Evolutionary conservation across 75 land plant species (phyloP).

Genomic region (Selaginella tamariscina): DNA sequence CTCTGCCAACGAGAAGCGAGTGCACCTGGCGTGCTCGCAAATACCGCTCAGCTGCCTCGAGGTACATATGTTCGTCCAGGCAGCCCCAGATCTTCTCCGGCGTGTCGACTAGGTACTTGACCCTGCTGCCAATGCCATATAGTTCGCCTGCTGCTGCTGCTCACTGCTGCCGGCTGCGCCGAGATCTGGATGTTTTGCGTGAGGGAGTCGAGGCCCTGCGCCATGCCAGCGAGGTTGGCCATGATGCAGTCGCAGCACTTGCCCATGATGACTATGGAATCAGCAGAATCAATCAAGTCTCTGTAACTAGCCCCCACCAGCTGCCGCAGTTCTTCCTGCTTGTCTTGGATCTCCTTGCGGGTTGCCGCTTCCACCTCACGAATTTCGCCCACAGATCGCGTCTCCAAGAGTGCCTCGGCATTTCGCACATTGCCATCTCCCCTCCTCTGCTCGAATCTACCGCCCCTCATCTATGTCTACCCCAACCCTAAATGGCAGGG

Average conservation of each 20-base stretch:
- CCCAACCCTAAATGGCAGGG: too few relatives aligned
- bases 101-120: constrained; percentile 92
- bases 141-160: constrained; percentile 29
- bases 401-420: constrained; percentile 86
- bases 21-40: constrained; percentile 69
- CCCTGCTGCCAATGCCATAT: constrained; percentile 62
- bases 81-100: constrained; percentile 99
- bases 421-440: constrained; percentile 36
- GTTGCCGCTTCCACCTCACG: constrained; percentile 70
- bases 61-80: constrained; percentile 89
- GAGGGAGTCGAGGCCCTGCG: constrained; percentile 35
- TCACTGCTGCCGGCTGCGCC: constrained; percentile 16
- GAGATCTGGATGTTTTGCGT: constrained; percentile 22
- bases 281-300: constrained; percentile 96
- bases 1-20: constrained; percentile 23
- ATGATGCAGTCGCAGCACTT: constrained; percentile 49
- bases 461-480: constrained; percentile 41
- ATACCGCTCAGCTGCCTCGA: constrained; percentile 74
- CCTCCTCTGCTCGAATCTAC: constrained; percentile 24
- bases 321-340: constrained; percentile 82
- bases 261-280: constrained; percentile 71
- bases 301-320: constrained; percentile 91
- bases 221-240: constrained; percentile 43
- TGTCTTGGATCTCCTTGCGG: constrained; percentile 54
- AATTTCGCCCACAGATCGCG: constrained; percentile 72